A percentile compares a stretch with the other conserved stretches of the same genome.
Evolutionary conservation across 2,329 filamentous ascomycete species (phyloP).

Genomic region (Cladophialophora exuberans): DNA sequence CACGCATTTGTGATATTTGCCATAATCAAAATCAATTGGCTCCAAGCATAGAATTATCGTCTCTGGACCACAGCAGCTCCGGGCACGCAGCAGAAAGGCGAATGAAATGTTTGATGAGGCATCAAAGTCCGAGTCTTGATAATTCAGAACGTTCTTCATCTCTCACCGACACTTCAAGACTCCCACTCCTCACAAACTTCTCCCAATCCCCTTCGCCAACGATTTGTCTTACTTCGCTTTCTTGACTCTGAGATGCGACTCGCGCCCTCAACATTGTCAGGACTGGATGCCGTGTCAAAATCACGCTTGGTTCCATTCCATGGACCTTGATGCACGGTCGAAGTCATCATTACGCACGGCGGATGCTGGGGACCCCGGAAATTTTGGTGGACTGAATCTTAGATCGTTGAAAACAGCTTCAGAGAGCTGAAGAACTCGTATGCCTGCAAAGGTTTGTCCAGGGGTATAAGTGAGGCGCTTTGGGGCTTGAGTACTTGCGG

Average conservation of each 20-base stretch:
- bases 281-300: too few relatives aligned
- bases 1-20: background rate
- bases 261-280: too few relatives aligned
- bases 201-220: background rate
- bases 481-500: background rate
- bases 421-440: background rate
- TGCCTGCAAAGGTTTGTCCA: background rate
- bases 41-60: background rate
- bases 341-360: too few relatives aligned
- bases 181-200: background rate
- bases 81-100: background rate
- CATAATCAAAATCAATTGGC: background rate
- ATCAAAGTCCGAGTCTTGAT: background rate
- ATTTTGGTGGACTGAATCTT: too few relatives aligned
- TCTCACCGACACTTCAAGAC: constrained; percentile 13
- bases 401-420: too few relatives aligned
- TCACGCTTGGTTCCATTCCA: too few relatives aligned
- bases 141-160: too few relatives aligned
- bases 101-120: background rate
- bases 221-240: too few relatives aligned
- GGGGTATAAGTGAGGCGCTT: background rate
- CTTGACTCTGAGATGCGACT: too few relatives aligned
- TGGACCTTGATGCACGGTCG: too few relatives aligned
- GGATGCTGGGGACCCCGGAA: too few relatives aligned
- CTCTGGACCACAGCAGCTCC: background rate